phyloP scores from a whole-genome alignment of 2,329 filamentous ascomycete genomes.

The Ampelomyces quisqualis region DNA sequence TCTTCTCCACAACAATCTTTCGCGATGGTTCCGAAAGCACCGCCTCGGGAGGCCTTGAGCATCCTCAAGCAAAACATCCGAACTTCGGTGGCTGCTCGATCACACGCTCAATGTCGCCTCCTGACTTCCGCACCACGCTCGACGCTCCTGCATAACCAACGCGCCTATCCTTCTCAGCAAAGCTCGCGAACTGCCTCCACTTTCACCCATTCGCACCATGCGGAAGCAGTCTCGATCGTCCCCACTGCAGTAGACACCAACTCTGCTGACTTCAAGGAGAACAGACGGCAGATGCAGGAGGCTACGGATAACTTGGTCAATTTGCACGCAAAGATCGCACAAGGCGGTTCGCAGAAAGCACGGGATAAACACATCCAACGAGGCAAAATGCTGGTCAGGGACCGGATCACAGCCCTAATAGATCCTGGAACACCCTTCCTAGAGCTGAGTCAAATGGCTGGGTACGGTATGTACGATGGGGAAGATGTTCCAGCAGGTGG shows the following conservation, averaged over 20 bases:
- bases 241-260: constrained; percentile 73
- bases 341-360: constrained; percentile 78
- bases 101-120: constrained; percentile 26
- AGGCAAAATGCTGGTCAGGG: constrained; percentile 92
- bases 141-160: constrained; percentile 2
- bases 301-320: constrained; percentile 67
- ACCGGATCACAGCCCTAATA: constrained; percentile 81
- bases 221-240: constrained; percentile 77
- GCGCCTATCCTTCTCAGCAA: background rate
- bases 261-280: constrained; percentile 78
- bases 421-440: constrained; percentile 89
- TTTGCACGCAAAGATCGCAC: constrained; percentile 69
- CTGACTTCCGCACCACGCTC: constrained; percentile 9
- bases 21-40: constrained; percentile 37
- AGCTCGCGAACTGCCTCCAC: constrained; percentile 58
- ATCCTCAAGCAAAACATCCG: constrained; percentile 38
- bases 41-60: constrained; percentile 38
- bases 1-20: no score
- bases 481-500: constrained; percentile 87
- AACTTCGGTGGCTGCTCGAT: constrained; percentile 24
- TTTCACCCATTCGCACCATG: constrained; percentile 79
- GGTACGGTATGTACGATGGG: constrained; percentile 79
- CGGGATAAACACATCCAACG: constrained; percentile 82
- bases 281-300: constrained; percentile 73
- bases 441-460: constrained; percentile 90